Base-by-base conservation (phyloP, 2,329 filamentous ascomycete genomes). In the Fusarium abutilonis region DNA sequence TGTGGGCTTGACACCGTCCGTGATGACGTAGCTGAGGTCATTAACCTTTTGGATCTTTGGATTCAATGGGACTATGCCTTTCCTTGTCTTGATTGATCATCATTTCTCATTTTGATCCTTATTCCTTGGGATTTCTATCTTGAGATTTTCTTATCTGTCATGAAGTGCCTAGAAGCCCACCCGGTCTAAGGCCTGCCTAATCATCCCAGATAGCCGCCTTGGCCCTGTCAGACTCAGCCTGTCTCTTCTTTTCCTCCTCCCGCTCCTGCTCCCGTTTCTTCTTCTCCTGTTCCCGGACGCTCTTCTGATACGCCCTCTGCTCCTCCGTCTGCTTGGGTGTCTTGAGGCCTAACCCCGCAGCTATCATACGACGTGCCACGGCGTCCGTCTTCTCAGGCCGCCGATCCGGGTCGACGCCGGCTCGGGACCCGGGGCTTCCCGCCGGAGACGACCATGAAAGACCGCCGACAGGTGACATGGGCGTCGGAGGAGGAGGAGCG, bases 351-450 rank as follows among this genome's bases (percentile, higher is more conserved):
- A 98, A 79, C 1, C 91, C 93, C 4, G 90, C 91, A 1, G 92
- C 93, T 74, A 99, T 98, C 85, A 99, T 83, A 56, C 95, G 83
- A 60, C 90, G 86, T 6, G 95, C 95, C 35, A 96, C 92, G 1
- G 93, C 92, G 60, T 96, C 96, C 61, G 93, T 96, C 81, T 97
- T 99, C 77, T 97, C 93, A 0, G 93, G 94, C 35, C 91, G 80
- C 52, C 68, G 66, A 4, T 57, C 42, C 9, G 64, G 29, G 6
- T 68, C 65, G 28, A 47, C 52, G n/a, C 41, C 44, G n/a, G 36
- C 39, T 14, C 35, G 31, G 31, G 35, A 48, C 23, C 47, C 58
- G 6, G 66, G 14, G 38, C 45, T n/a, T 50, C 64, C 52, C 62
- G 49, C 21, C 9, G 39, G 43, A 4, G 67, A 34, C 2, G 56